Evolutionary conservation across 1,284 basidiomycete species (phyloP).

Genomic region (Pulveroboletus sp.): DNA sequence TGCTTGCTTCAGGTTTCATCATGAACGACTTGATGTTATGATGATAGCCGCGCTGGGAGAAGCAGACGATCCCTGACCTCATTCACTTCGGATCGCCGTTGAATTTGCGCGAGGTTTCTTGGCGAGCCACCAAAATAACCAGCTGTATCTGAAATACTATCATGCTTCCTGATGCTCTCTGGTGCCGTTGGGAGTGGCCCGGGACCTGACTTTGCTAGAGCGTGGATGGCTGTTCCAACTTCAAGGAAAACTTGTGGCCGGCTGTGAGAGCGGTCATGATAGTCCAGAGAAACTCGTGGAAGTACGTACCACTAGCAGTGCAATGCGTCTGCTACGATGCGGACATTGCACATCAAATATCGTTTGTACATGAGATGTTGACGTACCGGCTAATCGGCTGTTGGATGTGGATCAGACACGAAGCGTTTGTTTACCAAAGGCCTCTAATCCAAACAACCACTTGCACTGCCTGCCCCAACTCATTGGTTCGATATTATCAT

Average conservation of each 20-base stretch:
- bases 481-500: slow-evolving; percentile 1
- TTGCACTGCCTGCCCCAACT: background rate
- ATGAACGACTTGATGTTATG: slow-evolving; percentile 3
- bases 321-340: slow-evolving; percentile 28
- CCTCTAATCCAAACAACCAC: slow-evolving; percentile 35
- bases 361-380: slow-evolving; percentile 7
- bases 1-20: slow-evolving; percentile 4
- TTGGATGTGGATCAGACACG: slow-evolving; percentile 22
- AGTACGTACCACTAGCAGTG: slow-evolving; percentile 9
- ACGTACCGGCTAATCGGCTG: slow-evolving; percentile 21
- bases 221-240: slow-evolving; percentile 7
- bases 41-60: slow-evolving; percentile 2
- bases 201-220: slow-evolving; percentile 8
- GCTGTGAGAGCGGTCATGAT: slow-evolving; percentile 18
- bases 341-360: slow-evolving; percentile 30
- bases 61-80: slow-evolving; percentile 1
- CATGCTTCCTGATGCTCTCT: background rate
- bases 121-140: background rate
- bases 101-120: background rate
- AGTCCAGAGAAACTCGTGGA: slow-evolving; percentile 21
- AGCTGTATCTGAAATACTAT: background rate
- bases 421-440: slow-evolving; percentile 32
- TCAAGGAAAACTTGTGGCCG: slow-evolving; percentile 33
- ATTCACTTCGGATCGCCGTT: slow-evolving; percentile 9
- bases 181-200: slow-evolving; percentile 4